Evolutionary conservation across 371 early-diverging fungal species (phyloP).

Genomic region (Mortierella sp.): DNA sequence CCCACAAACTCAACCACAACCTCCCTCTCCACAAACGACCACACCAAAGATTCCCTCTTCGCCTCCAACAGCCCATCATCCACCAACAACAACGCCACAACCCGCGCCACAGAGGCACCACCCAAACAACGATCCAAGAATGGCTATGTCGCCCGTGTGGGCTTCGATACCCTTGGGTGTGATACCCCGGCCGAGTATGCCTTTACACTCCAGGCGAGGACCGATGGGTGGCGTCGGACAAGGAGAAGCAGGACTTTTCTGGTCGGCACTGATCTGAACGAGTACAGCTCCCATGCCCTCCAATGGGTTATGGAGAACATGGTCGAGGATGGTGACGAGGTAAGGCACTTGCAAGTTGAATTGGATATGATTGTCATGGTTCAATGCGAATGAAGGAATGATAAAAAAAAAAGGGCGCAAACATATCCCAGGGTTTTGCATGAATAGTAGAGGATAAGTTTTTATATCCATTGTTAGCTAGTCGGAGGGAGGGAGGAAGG

Average conservation of each 20-base stretch:
- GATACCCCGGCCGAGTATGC: slow-evolving; percentile 65
- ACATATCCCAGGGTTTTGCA: too few species aligned
- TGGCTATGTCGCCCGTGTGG: slow-evolving; percentile 67
- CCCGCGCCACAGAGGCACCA: slow-evolving; percentile 30
- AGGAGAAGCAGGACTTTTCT: slow-evolving; percentile 67
- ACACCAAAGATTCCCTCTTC: not conserved
- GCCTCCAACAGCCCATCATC: not conserved
- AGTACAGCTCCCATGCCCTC: slow-evolving; percentile 69
- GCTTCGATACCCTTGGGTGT: slow-evolving; percentile 71
- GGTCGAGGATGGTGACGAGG: slow-evolving; percentile 74
- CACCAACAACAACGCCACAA: not conserved
- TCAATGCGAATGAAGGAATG: too few species aligned
- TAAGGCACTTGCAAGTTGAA: slow-evolving; percentile 28
- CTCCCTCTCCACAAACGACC: slow-evolving; percentile 10
- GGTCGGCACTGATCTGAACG: slow-evolving; percentile 71
- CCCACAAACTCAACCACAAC: slow-evolving; percentile 33
- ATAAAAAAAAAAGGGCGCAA: too few species aligned
- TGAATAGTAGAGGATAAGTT: not conserved
- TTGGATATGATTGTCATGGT: not conserved
- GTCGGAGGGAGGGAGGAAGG: not conserved
- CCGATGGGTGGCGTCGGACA: slow-evolving; percentile 62
- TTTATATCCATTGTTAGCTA: not conserved
- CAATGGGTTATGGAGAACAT: slow-evolving; percentile 70
- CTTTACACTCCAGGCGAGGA: slow-evolving; percentile 67
- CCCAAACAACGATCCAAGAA: slow-evolving; percentile 45